A percentile compares a stretch with the other conserved stretches of the same genome.
Conservation (phyloP, 257 asterid genomes). For the Solanum tarapatanum region DNA sequence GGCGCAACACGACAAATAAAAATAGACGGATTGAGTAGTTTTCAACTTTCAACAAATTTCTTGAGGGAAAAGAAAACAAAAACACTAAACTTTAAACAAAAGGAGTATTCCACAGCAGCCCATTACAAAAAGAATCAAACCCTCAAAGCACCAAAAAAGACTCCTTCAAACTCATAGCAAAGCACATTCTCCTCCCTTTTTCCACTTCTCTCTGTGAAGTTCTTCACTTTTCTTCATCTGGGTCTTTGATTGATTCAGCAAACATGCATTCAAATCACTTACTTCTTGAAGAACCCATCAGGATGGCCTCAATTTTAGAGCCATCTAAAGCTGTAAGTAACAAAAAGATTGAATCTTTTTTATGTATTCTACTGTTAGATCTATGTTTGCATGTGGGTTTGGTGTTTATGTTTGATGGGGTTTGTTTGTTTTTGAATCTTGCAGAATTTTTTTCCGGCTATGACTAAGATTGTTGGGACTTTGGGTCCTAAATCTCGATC, state of each 20-base stretch:
- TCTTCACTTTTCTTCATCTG: background rate
- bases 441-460: conserved; percentile 74
- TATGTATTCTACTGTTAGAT: background rate
- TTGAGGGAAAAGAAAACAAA: background rate
- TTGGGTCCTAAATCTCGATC: conserved; percentile 75
- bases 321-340: conserved; percentile 71
- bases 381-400: background rate
- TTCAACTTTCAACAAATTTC: background rate
- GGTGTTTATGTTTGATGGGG: background rate
- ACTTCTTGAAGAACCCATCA: conserved; percentile 80
- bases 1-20: too few species aligned
- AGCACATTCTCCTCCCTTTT: background rate
- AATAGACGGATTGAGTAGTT: fast-evolving
- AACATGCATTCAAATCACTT: conserved; percentile 71
- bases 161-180: background rate
- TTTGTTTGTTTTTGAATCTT: background rate
- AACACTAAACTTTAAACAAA: background rate
- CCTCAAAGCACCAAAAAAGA: background rate
- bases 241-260: background rate
- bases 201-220: background rate
- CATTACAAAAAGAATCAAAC: background rate
- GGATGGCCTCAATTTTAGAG: conserved; percentile 91
- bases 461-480: conserved; percentile 94
- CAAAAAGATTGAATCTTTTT: background rate
- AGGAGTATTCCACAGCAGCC: background rate